These are phyloP conservation scores for Blastomyces percursus DNA, from an alignment of 2,329 filamentous ascomycete species.

Conservation along the genomic window DNA sequence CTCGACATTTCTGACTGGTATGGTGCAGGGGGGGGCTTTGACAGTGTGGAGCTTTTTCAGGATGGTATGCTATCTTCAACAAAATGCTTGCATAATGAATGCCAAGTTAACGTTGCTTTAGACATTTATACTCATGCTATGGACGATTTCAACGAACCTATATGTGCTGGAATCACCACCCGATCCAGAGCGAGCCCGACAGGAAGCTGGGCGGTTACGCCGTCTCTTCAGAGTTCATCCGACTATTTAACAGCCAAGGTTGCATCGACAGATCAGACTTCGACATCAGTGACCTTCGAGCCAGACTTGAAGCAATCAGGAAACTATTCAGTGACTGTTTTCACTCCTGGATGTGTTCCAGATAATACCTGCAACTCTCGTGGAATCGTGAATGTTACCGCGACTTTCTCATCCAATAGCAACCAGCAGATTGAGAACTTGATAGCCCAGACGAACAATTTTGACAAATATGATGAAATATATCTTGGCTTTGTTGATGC, in stretches of 20 bases:
- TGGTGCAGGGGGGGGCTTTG: constrained; percentile 70
- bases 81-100: neutral
- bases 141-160: constrained; percentile 76
- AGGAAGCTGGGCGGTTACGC: constrained; percentile 62
- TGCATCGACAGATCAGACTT: constrained; percentile 44
- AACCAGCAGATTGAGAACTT: constrained; percentile 46
- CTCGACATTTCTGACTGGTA: constrained; percentile 83
- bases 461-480: constrained; percentile 91
- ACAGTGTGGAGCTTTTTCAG: constrained; percentile 77
- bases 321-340: constrained; percentile 83
- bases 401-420: constrained; percentile 47
- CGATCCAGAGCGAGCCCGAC: constrained; percentile 57
- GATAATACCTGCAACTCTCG: constrained; percentile 66
- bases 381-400: constrained; percentile 73
- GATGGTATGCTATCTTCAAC: constrained; percentile 41
- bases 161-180: constrained; percentile 55
- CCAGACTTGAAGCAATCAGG: constrained; percentile 82
- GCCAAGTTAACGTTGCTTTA: constrained; percentile 15
- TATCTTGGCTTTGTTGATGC: constrained; percentile 78
- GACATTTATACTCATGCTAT: constrained; percentile 79
- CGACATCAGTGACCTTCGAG: constrained; percentile 61
- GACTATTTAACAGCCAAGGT: constrained; percentile 65
- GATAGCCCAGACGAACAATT: constrained; percentile 85
- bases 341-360: constrained; percentile 79
- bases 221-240: constrained; percentile 55